Evolutionary conservation across 805 yeast species (phyloP), one percentile per base, ranked within the genome.

Genomic region (Pichia cephalocereana): DNA sequence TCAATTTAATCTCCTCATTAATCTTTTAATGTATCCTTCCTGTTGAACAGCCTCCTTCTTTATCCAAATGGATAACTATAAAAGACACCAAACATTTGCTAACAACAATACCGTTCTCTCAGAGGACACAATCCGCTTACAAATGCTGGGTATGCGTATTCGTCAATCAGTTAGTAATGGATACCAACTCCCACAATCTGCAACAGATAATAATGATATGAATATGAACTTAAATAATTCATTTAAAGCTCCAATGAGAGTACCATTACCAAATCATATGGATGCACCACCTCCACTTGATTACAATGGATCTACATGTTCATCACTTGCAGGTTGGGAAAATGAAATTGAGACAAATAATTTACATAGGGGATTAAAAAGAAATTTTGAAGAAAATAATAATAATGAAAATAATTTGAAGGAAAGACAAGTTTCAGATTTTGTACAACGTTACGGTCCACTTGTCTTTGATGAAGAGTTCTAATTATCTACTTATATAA

Each of bases 91-190:
- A 14, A 40, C n/a, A 17, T 12, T 34, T 2, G 6, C 36, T 19
- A 32, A 23, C 12, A n/a, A n/a, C 30, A 31, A 23, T 8, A 19
- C 10, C 27, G 10, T 11, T 4, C 27, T 28, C 26, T 26, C 19
- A 6, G 62, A 60, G 57, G 66, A n/a, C 4, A 62, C 60, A 39
- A 58, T 62, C 41, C 63, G 68, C 27, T 69, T 83, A 26, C 72
- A 79, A 39, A 73, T 81, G 0, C 58, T 83, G 7, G 89, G 88
- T 0, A 83, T 82, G 87, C 71, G 87, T 52, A 77, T 84, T 50
- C 74, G 91, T 57, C 80, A 82, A 55, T 71, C 83, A 2, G 78
- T 83, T 4, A 70, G 76, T 34, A 80, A 80, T 41, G 89, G 89
- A 1, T 81, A 82, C 55, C 51, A 52, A 46, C 56, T 55, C 27